Conservation (phyloP, 2,329 filamentous ascomycete genomes). For the Ciborinia camelliae region DNA sequence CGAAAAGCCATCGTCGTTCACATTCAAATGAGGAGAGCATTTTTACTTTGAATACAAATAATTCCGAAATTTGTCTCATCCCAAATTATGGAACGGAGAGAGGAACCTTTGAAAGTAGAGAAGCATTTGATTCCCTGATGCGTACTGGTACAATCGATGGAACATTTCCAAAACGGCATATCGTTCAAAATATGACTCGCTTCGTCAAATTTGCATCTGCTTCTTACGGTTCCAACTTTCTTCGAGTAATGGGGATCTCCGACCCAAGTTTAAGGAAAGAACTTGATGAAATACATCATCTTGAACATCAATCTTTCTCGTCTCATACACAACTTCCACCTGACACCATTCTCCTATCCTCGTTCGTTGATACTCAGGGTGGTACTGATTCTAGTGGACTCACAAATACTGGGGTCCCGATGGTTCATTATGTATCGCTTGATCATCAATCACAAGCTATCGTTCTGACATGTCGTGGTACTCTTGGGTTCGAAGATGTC, state of each 20-base stretch:
- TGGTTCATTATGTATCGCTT: conserved; percentile 55
- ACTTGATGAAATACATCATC: conserved; percentile 42
- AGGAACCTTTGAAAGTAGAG: conserved; percentile 32
- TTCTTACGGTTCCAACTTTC: conserved; percentile 61
- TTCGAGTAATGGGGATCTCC: conserved; percentile 61
- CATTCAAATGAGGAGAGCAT: conserved; percentile 47
- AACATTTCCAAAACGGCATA: conserved; percentile 56
- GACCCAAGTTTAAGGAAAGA: conserved; percentile 43
- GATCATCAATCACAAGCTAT: conserved; percentile 56
- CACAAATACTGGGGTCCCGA: conserved; percentile 50
- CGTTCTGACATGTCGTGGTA: conserved; percentile 53
- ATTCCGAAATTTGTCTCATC: conserved; percentile 34
- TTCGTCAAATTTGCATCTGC: conserved; percentile 67
- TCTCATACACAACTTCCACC: conserved; percentile 58
- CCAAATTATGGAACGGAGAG: conserved; percentile 36
- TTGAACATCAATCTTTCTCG: conserved; percentile 61
- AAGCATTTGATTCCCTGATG: conserved; percentile 32
- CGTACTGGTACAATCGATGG: conserved; percentile 53
- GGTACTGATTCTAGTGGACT: conserved; percentile 49
- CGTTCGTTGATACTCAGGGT: conserved; percentile 53
- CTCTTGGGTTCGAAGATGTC: conserved; percentile 55
- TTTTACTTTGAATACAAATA: conserved; percentile 56
- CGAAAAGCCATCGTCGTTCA: conserved; percentile 36
- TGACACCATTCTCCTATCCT: conserved; percentile 55
- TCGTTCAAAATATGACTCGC: conserved; percentile 59